Conservation (phyloP, 257 asterid species). For the Echium plantagineum region DNA sequence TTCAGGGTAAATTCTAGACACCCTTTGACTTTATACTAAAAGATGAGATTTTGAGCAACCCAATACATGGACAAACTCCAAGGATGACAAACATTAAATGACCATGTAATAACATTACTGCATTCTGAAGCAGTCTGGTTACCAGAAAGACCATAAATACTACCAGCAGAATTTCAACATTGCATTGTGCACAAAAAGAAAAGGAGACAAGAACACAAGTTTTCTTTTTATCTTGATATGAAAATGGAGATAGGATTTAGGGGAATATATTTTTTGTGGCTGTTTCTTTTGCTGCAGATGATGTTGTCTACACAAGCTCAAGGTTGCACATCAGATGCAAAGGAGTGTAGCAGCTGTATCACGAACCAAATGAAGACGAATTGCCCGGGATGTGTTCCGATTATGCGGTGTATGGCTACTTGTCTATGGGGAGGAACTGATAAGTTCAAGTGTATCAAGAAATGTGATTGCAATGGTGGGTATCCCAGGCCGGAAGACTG, state of each 20-base stretch:
- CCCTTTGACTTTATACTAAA: not conserved
- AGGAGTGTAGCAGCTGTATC: slow-evolving; percentile 50
- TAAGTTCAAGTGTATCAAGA: slow-evolving; percentile 40
- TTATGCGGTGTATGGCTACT: slow-evolving; percentile 61
- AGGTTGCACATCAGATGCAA: slow-evolving; percentile 45
- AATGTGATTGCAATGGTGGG: slow-evolving; percentile 52
- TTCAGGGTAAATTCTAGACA: too few species aligned
- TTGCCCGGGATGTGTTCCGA: slow-evolving; percentile 60
- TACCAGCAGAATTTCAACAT: not conserved
- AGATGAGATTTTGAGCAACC: slow-evolving; percentile 51
- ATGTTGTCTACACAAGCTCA: slow-evolving; percentile 19
- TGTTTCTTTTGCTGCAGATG: slow-evolving; percentile 15
- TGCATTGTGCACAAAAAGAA: not conserved
- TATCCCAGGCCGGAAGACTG: slow-evolving; percentile 58
- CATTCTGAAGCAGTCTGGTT: too few species aligned
- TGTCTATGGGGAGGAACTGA: slow-evolving; percentile 60
- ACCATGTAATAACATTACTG: not conserved
- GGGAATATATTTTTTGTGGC: slow-evolving; percentile 2
- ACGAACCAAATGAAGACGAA: slow-evolving; percentile 31
- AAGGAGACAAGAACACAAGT: not conserved
- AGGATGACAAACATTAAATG: slow-evolving; percentile 19
- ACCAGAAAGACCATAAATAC: not conserved
- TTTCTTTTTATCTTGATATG: not conserved
- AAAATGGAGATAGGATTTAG: slow-evolving; percentile 1
- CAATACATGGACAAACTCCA: slow-evolving; percentile 34